Evolutionary conservation across 2,329 filamentous ascomycete species (phyloP).

Genomic region (Monosporascus sp.): DNA sequence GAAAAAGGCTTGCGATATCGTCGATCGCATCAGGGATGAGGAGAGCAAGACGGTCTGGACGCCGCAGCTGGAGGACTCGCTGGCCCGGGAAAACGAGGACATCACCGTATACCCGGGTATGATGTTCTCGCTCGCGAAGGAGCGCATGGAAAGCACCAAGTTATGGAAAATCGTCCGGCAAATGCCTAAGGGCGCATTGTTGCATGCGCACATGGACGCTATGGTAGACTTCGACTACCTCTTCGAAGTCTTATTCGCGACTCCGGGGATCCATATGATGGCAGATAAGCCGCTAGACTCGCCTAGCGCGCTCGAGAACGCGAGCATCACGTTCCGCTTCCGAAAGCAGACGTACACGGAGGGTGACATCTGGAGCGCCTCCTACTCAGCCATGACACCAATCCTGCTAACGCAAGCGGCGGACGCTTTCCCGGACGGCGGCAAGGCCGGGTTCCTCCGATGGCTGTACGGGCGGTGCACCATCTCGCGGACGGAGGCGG

Average conservation of each 20-base stretch:
- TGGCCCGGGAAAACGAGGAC: constrained; percentile 54
- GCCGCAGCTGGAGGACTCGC: constrained; percentile 61
- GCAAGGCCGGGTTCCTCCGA: constrained; percentile 63
- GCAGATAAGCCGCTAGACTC: constrained; percentile 51
- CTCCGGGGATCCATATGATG: constrained; percentile 69
- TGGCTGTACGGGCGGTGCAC: constrained; percentile 73
- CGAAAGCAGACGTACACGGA: constrained; percentile 38
- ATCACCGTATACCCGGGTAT: constrained; percentile 76
- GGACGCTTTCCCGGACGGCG: constrained; percentile 67
- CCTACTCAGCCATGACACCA: constrained; percentile 55
- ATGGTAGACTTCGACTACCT: constrained; percentile 86
- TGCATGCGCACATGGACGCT: constrained; percentile 86
- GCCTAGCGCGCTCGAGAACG: constrained; percentile 46
- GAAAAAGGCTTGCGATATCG: constrained; percentile 70
- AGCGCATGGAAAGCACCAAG: constrained; percentile 77
- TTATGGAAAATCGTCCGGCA: constrained; percentile 78
- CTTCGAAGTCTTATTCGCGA: constrained; percentile 63
- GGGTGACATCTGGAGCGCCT: constrained; percentile 57
- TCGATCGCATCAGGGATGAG: constrained; percentile 70
- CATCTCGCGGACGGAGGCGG: constrained; percentile 65
- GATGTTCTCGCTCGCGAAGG: constrained; percentile 85
- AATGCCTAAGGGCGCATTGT: constrained; percentile 83
- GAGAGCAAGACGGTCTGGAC: constrained; percentile 77
- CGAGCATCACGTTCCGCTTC: constrained; percentile 58
- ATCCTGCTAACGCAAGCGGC: constrained; percentile 60